Evolutionary conservation across 257 asterid genomes (phyloP).

Genomic region (Solanum sejunctum): DNA sequence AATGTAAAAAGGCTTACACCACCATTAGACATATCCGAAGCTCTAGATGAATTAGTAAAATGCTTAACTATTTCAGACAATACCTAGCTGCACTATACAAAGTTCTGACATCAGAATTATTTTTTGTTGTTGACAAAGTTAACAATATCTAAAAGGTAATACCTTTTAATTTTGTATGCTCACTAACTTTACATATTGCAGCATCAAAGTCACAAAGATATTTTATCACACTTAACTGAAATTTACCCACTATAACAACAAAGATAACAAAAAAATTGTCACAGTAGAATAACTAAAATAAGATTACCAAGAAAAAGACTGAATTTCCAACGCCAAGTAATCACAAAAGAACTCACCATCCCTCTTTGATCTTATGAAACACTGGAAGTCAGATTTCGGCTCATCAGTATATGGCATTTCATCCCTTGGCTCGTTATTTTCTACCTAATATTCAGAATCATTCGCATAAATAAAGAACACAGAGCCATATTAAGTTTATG

Average conservation of each 20-base stretch:
- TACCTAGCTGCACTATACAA: not conserved
- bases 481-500: too few relatives aligned
- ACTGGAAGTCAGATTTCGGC: slow-evolving; percentile 47
- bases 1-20: not conserved
- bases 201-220: not conserved
- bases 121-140: not conserved
- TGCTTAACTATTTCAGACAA: not conserved
- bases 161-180: not conserved
- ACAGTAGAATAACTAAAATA: not conserved
- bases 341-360: slow-evolving; percentile 34
- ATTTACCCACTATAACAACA: not conserved
- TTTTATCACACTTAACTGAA: not conserved
- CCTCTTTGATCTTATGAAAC: slow-evolving; percentile 37
- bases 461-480: not conserved
- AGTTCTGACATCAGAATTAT: not conserved
- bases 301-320: not conserved
- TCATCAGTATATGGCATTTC: slow-evolving; percentile 34
- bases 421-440: slow-evolving; percentile 44
- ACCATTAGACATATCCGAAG: not conserved
- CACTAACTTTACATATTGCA: too few relatives aligned
- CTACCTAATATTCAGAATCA: slow-evolving; percentile 26
- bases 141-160: not conserved
- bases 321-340: not conserved
- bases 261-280: not conserved
- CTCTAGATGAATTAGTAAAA: not conserved